A percentile compares a stretch with the other conserved stretches of the same genome.
Conservation (phyloP, 1,139 yeast species). For the Magnusiomyces sp. region DNA sequence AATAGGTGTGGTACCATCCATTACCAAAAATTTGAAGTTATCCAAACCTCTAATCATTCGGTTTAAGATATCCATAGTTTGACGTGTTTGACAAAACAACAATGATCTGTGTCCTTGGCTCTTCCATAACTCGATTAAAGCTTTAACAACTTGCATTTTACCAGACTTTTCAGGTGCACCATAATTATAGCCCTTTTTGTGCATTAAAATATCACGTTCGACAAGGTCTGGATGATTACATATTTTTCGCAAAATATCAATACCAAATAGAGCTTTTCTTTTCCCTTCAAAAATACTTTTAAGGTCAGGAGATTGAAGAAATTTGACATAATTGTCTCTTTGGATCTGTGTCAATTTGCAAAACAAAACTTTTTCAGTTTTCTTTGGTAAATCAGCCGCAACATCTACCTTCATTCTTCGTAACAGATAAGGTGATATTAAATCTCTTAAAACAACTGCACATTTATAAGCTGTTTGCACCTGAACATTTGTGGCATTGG, state of each 20-base stretch:
- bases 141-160: conserved; percentile 80
- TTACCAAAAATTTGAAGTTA: conserved; percentile 53
- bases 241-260: conserved; percentile 79
- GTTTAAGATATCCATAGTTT: conserved; percentile 85
- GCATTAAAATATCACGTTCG: conserved; percentile 42
- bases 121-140: conserved; percentile 69
- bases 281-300: conserved; percentile 65
- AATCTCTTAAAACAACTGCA: conserved; percentile 81
- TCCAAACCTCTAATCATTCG: conserved; percentile 41
- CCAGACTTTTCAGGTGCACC: conserved; percentile 75
- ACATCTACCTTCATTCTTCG: conserved; percentile 88
- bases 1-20: conserved; percentile 94
- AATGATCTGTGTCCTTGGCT: conserved; percentile 69
- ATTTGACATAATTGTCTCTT: conserved; percentile 61
- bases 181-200: conserved; percentile 41
- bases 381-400: conserved; percentile 92
- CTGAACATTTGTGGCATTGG: conserved; percentile 91
- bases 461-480: conserved; percentile 96
- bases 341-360: conserved; percentile 77
- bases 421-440: conserved; percentile 81
- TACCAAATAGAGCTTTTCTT: conserved; percentile 79
- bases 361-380: conserved; percentile 87
- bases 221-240: conserved; percentile 95
- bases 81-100: conserved; percentile 83
- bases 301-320: conserved; percentile 69